Base-by-base conservation (phyloP, 75 land plant species). In the Larix kaempferi region DNA sequence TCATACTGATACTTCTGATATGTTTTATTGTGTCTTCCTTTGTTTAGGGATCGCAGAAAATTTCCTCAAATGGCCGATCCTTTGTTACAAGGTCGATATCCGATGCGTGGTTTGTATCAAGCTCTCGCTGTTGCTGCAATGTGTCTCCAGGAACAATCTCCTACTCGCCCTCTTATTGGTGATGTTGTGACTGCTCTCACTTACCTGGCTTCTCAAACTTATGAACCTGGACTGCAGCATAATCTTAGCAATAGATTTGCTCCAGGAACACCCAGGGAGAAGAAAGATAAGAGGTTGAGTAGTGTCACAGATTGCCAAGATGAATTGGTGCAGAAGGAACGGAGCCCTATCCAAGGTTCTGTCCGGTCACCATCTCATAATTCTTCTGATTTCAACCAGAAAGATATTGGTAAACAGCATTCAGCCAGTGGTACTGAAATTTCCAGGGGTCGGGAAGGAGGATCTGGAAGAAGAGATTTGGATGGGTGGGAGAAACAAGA, bases 51-150 rank as follows among this genome's bases (percentile, higher is more conserved):
- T 77, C 89, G 95, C 5, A 79, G 91, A 63, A 93, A 91, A 79
- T 93, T 93, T 61, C 91, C 95, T 2, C 84, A 88, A 59, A 93
- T 93, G 95, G 95, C 95, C n/a, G 95, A 93, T 55, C 95, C 95
- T 39, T 69, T 93, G 39, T 80, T 93, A 26, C 88, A 93, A 81
- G 95, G 94, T 15, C 91, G 84, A 27, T 93, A 89, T 77, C 93
- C 95, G 13, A 91, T 89, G 91, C 77, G 95, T 74, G 94, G 95
- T 57, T 84, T 93, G 7, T 93, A 93, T 82, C 95, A 93, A 77
- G 95, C 95, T 69, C 87, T 93, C 56, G 95, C 95, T 56, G 95
- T 93, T 41, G 95, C 95, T 62, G 95, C 95, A 19, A 93, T 93
- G 95, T 93, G 95, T 81, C 86, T 93, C 79, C 95, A 93, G 75